Conservation (phyloP, 2,329 filamentous ascomycete species). For the Malbranchea cinnamomea region DNA sequence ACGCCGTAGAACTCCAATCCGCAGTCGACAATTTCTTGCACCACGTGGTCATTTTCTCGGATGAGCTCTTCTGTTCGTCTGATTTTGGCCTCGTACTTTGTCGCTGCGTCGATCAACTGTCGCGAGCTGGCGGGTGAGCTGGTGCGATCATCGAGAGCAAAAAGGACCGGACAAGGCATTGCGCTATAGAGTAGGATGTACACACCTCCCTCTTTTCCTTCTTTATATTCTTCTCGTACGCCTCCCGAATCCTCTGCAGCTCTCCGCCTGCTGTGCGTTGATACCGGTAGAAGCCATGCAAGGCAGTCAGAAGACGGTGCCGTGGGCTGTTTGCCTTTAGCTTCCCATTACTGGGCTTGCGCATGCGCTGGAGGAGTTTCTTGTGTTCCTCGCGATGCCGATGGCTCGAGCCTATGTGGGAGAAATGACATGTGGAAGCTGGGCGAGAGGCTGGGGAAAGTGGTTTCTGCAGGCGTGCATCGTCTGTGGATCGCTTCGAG, state of each 20-base stretch:
- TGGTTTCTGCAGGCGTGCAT: no score
- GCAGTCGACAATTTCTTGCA: slow-evolving; percentile 30
- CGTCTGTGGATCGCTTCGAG: no score
- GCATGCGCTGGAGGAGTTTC: slow-evolving; percentile 12
- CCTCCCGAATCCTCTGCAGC: slow-evolving; percentile 12
- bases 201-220: no score
- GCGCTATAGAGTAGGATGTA: no score
- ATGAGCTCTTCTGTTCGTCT: slow-evolving; percentile 30
- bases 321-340: slow-evolving; percentile 14
- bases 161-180: slow-evolving; percentile 6
- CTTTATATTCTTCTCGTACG: slow-evolving; percentile 13
- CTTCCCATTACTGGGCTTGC: slow-evolving; percentile 7
- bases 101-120: slow-evolving; percentile 41
- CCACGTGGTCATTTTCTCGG: slow-evolving; percentile 31
- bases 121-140: no score
- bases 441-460: no score
- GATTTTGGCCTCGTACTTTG: slow-evolving; percentile 44
- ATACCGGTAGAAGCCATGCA: slow-evolving; percentile 15
- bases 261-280: slow-evolving; percentile 11
- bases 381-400: slow-evolving; percentile 9
- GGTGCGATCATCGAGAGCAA: no score
- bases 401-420: no score
- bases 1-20: slow-evolving; percentile 36
- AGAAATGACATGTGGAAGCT: no score
- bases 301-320: slow-evolving; percentile 15